Evolutionary conservation across 2,329 filamentous ascomycete species (phyloP).

Genomic region (Rhinocladiella similis): DNA sequence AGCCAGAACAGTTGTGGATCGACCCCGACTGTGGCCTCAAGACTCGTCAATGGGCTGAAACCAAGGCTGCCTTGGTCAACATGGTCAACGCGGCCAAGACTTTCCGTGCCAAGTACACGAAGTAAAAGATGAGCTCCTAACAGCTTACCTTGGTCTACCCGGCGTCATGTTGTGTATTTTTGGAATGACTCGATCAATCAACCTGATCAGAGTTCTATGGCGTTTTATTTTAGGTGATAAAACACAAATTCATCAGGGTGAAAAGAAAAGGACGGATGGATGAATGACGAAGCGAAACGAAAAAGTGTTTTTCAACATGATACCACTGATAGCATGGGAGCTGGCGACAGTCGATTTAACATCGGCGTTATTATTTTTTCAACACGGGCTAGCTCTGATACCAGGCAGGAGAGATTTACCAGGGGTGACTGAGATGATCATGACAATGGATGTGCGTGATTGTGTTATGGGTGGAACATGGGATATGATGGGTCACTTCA

Average conservation of each 20-base stretch:
- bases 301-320: constrained; percentile 32
- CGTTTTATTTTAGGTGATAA: not conserved
- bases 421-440: constrained; percentile 1
- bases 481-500: not conserved
- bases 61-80: constrained; percentile 92
- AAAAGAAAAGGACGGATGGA: constrained; percentile 16
- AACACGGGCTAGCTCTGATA: constrained; percentile 19
- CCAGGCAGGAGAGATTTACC: constrained; percentile 8
- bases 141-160: not conserved
- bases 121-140: constrained; percentile 12
- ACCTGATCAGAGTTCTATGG: constrained; percentile 25
- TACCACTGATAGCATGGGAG: constrained; percentile 27
- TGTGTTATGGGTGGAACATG: not conserved
- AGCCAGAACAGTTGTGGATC: constrained; percentile 98
- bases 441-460: not conserved
- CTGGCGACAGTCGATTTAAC: constrained; percentile 32
- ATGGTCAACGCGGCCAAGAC: constrained; percentile 98
- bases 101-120: constrained; percentile 81
- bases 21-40: constrained; percentile 99
- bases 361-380: constrained; percentile 26
- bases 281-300: constrained; percentile 4
- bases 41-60: constrained; percentile 98
- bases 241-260: constrained; percentile 9
- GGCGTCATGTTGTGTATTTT: constrained; percentile 4
- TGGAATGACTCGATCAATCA: constrained; percentile 22